Base-by-base conservation (phyloP, 345 rosid species). In the Luvunga scandens region DNA sequence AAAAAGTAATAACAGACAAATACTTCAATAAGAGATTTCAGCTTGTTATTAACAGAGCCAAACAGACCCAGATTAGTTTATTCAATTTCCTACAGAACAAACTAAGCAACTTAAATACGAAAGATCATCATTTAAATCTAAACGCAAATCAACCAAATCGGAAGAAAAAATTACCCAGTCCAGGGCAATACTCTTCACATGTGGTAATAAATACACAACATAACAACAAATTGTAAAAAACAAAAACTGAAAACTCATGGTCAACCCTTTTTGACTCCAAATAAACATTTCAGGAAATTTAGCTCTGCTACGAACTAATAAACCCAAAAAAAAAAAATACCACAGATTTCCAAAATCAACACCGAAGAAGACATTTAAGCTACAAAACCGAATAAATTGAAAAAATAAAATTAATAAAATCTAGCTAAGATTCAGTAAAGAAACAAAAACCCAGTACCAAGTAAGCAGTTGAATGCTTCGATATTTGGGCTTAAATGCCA, bases 201-300 rank as follows among this genome's bases (percentile, higher is more conserved):
- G 39, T 6, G 22, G 16, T 5, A 25, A 74, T 8, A 74, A 45
- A 42, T 8, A 28, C 50, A 42, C 59, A 12, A 30, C 22, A 42
- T 22, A 24, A n/a, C 42, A 27, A 34, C 14, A 6, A 36, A 25
- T 7, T 50, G 14, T 66, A 59, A 39, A 25, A 31, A 63, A 66
- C 24, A 38, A 33, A 60, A 27, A 66, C 22, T 18, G 7, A 2
- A 42, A 61, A 48, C 57, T 60, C 70, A 2, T 38, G 36, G 73
- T 76, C 81, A 77, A 62, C 72, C 10, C 27, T 22, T 77, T 36
- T 42, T 38, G 73, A 75, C 75, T 28, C 27, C 2, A 30, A 75
- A 24, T 53, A 10, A 64, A 60, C 66, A 67, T 68, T 50, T 50
- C 34, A 18, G 45, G 53, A 33, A 79, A 72, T 71, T 73, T 24